Percentiles rank a stretch among this genome's conserved stretches.
phyloP scores from a whole-genome alignment of 2,329 filamentous ascomycete genomes.

The Fusarium oxysporum region DNA sequence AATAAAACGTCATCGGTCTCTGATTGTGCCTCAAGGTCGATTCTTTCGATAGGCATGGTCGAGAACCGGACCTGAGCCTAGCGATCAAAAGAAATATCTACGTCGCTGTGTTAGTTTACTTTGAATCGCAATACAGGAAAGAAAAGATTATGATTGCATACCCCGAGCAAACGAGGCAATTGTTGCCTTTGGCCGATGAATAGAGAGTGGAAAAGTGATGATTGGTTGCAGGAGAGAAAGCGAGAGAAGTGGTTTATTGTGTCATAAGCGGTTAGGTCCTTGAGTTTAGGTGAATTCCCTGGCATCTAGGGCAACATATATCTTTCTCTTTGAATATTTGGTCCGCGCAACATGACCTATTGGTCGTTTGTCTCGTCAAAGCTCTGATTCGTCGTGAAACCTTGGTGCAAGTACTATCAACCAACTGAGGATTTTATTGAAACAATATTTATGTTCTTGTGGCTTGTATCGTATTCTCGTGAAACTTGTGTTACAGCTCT shows the following conservation, averaged over 20 bases:
- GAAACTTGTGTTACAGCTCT: not conserved
- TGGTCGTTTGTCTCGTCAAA: not conserved
- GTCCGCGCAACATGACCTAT: not conserved
- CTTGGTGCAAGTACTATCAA: not conserved
- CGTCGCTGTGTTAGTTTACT: constrained; percentile 3
- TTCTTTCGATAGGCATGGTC: constrained; percentile 16
- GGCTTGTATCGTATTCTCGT: not conserved
- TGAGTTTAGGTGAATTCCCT: not conserved
- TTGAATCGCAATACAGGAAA: not conserved
- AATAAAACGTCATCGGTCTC: constrained; percentile 27
- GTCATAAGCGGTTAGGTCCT: not conserved
- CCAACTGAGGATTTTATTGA: not conserved
- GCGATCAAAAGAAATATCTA: constrained; percentile 3
- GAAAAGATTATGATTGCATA: not conserved
- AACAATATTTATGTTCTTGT: not conserved
- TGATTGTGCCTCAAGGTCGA: constrained; percentile 9
- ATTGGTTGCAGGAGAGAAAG: not conserved
- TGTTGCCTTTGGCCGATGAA: not conserved
- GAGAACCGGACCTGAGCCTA: not conserved
- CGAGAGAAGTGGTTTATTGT: not conserved
- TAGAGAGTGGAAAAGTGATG: not conserved
- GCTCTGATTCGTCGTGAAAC: not conserved
- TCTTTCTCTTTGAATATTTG: not conserved
- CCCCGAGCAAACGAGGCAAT: not conserved
- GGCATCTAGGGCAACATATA: not conserved